Conservation (phyloP, 2,329 filamentous ascomycete genomes). For the Pezicula neosporulosa region DNA sequence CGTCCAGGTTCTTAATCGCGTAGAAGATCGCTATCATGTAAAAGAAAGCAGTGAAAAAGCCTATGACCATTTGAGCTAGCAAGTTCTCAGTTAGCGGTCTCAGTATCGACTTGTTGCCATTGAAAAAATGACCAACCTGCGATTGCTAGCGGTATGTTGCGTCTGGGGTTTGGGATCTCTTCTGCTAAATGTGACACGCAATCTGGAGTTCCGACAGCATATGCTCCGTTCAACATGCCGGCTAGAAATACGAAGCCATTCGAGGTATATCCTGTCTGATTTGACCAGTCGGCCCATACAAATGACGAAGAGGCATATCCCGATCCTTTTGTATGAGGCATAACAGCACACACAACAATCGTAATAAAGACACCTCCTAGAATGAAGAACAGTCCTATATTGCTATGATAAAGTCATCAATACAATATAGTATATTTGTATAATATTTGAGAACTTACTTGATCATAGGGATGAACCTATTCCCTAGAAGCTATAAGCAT, state of each 20-base stretch:
- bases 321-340: conserved; percentile 42
- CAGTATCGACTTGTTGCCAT: conserved; percentile 1
- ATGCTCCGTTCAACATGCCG: conserved; percentile 66
- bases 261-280: conserved; percentile 40
- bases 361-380: conserved; percentile 55
- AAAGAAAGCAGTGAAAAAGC: conserved; percentile 48
- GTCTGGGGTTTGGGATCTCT: conserved; percentile 46
- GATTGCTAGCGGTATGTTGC: not conserved
- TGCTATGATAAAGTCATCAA: conserved; percentile 15
- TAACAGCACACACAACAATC: conserved; percentile 50
- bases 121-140: not conserved
- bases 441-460: not conserved
- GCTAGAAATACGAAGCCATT: conserved; percentile 55
- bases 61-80: conserved; percentile 44
- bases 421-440: too few relatives aligned
- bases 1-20: conserved; percentile 50
- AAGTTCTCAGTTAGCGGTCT: conserved; percentile 50
- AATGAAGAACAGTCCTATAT: conserved; percentile 50
- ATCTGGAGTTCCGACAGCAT: conserved; percentile 63
- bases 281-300: conserved; percentile 42
- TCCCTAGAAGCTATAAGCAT: not conserved
- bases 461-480: not conserved
- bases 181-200: conserved; percentile 62
- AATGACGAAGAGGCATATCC: conserved; percentile 37
- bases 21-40: conserved; percentile 55